These are phyloP conservation scores for Ceratocystis cacaofunesta DNA, from an alignment of 2,329 filamentous ascomycete species.

Conservation along the genomic window DNA sequence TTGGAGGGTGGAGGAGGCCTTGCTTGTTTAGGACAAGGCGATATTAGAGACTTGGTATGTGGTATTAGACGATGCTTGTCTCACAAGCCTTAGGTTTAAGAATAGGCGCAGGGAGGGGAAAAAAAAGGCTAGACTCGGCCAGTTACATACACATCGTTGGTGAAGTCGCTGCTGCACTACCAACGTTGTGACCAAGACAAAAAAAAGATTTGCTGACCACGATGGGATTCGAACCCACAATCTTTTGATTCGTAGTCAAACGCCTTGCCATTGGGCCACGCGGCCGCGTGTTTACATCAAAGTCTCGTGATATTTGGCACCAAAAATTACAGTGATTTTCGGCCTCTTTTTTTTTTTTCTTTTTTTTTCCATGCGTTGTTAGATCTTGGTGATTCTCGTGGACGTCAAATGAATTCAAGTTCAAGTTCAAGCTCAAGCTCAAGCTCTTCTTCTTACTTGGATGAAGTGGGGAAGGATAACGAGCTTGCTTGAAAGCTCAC, in stretches of 20 bases:
- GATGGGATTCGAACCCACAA: slow-evolving; percentile 15
- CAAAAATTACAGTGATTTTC: not conserved
- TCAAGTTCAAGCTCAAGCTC: too few relatives aligned
- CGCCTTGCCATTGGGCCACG: slow-evolving; percentile 15
- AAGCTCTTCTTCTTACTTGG: too few relatives aligned
- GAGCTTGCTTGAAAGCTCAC: too few relatives aligned
- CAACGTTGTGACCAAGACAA: not conserved
- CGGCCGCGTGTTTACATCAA: not conserved
- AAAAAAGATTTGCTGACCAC: slow-evolving; percentile 1
- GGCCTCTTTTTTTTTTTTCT: not conserved
- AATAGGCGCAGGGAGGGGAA: not conserved
- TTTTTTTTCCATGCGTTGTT: not conserved
- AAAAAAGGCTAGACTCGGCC: not conserved
- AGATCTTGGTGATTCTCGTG: too few relatives aligned
- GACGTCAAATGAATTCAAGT: too few relatives aligned
- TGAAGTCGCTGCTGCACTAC: not conserved
- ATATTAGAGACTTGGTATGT: not conserved
- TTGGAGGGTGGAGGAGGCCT: not conserved
- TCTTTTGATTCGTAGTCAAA: slow-evolving; percentile 16
- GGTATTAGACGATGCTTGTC: not conserved
- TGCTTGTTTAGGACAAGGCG: not conserved
- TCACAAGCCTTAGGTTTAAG: not conserved
- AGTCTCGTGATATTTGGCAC: too few relatives aligned
- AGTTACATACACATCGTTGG: not conserved
- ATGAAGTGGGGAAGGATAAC: too few relatives aligned